Conservation (phyloP, 139 green algal genomes). For the Trebouxia sp. region DNA sequence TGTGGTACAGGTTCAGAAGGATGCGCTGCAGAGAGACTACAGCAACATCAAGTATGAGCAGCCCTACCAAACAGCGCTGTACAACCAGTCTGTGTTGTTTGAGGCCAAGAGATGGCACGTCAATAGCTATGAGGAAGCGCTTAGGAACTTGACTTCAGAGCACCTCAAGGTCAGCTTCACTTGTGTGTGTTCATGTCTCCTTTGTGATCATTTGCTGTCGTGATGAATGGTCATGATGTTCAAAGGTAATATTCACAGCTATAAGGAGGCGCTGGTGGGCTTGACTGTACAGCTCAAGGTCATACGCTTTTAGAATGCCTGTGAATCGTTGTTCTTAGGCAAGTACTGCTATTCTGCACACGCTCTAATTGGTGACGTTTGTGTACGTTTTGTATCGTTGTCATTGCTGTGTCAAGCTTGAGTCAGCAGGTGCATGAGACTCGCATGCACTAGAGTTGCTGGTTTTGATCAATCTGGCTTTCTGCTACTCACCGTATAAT, state of each 20-base stretch:
- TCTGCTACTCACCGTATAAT: not conserved
- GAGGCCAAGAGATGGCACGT: conserved; percentile 70
- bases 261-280: no score
- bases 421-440: no score
- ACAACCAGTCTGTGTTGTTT: conserved; percentile 49
- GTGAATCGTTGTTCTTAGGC: no score
- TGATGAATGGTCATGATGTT: no score
- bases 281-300: no score
- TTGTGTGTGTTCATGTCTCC: not conserved
- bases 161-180: conserved; percentile 40
- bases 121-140: conserved; percentile 68
- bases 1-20: conserved; percentile 51
- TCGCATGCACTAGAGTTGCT: no score
- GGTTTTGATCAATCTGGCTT: no score
- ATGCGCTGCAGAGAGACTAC: conserved; percentile 48
- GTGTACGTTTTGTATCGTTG: no score
- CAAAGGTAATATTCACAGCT: no score
- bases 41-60: conserved; percentile 68
- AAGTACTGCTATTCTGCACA: not conserved
- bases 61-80: conserved; percentile 85
- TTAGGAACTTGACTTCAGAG: conserved; percentile 43
- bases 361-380: no score
- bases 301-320: no score
- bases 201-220: not conserved
- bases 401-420: no score